These are phyloP conservation scores for Diaporthe sp. DNA, from an alignment of 2,329 filamentous ascomycete species.

Conservation along the genomic window DNA sequence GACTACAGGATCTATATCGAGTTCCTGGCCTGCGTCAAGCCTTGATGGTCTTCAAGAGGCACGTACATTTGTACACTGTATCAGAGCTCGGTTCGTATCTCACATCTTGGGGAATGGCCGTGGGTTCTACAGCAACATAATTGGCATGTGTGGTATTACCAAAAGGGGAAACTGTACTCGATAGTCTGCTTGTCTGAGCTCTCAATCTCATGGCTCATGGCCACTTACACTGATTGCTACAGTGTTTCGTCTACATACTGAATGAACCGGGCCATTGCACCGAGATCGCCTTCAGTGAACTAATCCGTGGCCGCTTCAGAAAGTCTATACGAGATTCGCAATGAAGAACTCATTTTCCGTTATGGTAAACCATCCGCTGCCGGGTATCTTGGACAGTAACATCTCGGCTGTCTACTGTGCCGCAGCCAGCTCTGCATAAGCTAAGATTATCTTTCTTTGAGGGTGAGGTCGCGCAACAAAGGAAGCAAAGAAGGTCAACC, in stretches of 20 bases:
- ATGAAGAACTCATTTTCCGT: too few species aligned
- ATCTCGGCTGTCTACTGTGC: background rate
- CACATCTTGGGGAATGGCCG: background rate
- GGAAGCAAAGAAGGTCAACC: background rate
- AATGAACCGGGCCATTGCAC: too few species aligned
- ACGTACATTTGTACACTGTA: too few species aligned
- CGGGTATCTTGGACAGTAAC: background rate
- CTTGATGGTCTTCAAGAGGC: background rate
- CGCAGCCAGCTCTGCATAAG: background rate
- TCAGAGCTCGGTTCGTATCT: background rate
- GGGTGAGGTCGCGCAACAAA: background rate
- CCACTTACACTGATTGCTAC: background rate
- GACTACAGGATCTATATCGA: background rate
- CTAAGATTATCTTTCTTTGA: background rate
- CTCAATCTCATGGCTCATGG: background rate
- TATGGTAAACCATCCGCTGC: background rate
- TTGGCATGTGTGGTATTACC: background rate
- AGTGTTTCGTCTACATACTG: background rate
- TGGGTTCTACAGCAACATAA: background rate
- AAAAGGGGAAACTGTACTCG: background rate
- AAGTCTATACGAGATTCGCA: background rate
- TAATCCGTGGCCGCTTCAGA: too few species aligned
- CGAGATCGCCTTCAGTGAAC: background rate
- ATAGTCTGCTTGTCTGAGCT: background rate
- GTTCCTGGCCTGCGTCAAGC: background rate